These are phyloP conservation scores for Boletus mariae DNA, from an alignment of 1,284 basidiomycete genomes.

Conservation along the genomic window DNA sequence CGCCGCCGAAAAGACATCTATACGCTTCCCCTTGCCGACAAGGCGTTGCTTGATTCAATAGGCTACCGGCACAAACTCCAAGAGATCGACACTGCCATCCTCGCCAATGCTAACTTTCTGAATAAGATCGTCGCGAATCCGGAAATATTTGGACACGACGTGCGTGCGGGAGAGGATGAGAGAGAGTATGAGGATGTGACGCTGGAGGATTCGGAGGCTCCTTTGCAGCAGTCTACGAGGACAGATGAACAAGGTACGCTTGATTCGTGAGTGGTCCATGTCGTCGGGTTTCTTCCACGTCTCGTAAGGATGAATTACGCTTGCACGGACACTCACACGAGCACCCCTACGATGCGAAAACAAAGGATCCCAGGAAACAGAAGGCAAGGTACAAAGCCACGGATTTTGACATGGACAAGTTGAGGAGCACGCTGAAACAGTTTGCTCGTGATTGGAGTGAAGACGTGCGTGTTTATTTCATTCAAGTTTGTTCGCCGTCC, in stretches of 20 bases:
- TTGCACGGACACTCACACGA: slow-evolving; percentile 26
- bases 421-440: slow-evolving; percentile 86
- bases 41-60: slow-evolving; percentile 53
- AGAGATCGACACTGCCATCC: slow-evolving; percentile 65
- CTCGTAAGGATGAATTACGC: slow-evolving; percentile 30
- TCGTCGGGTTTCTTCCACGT: neutral
- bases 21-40: slow-evolving; percentile 57
- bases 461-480: slow-evolving; percentile 48
- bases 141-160: slow-evolving; percentile 65
- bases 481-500: neutral
- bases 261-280: neutral
- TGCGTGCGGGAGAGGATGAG: slow-evolving; percentile 25
- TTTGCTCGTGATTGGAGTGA: slow-evolving; percentile 89
- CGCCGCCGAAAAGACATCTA: slow-evolving; percentile 71
- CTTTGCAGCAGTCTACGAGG: neutral
- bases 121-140: slow-evolving; percentile 63
- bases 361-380: slow-evolving; percentile 23
- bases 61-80: slow-evolving; percentile 69
- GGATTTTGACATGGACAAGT: slow-evolving; percentile 80
- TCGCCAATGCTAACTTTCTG: slow-evolving; percentile 67
- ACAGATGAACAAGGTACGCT: slow-evolving; percentile 12
- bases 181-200: slow-evolving; percentile 1
- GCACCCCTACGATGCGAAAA: slow-evolving; percentile 24
- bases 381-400: slow-evolving; percentile 44
- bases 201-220: neutral